Evolutionary conservation across 768 basidiomycete genomes (phyloP).

Genomic region (Rubroboletus satanas): DNA sequence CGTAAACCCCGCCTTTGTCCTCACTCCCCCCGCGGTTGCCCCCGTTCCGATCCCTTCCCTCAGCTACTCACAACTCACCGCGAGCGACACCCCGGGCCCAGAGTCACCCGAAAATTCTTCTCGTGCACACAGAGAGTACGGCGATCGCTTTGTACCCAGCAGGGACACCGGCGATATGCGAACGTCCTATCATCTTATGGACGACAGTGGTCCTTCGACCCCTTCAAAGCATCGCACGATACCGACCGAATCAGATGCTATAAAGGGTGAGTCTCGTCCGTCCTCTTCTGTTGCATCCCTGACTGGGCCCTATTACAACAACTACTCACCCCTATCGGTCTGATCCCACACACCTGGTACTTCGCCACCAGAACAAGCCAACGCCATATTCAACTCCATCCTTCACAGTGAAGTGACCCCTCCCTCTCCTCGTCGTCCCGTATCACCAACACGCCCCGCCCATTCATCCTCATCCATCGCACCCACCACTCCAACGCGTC

Average conservation of each 20-base stretch:
- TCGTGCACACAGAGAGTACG: constrained; percentile 40
- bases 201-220: constrained; percentile 51
- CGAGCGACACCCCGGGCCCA: constrained; percentile 48
- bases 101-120: constrained; percentile 36
- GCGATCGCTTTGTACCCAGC: constrained; percentile 62
- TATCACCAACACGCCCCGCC: constrained; percentile 55
- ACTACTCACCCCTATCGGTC: constrained; percentile 13
- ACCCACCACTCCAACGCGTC: constrained; percentile 44
- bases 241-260: constrained; percentile 70
- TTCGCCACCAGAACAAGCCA: constrained; percentile 66
- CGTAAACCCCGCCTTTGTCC: constrained; percentile 52
- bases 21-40: constrained; percentile 30
- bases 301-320: constrained; percentile 1
- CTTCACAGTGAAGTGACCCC: constrained; percentile 77
- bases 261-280: constrained; percentile 52
- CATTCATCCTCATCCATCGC: constrained; percentile 35
- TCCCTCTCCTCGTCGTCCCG: constrained; percentile 55
- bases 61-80: constrained; percentile 48
- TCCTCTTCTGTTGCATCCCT: not conserved
- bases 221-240: constrained; percentile 61
- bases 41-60: constrained; percentile 52
- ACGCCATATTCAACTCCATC: constrained; percentile 73
- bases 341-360: constrained; percentile 13
- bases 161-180: constrained; percentile 58
- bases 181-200: constrained; percentile 58